Conservation (phyloP, 2,329 filamentous ascomycete species). For the Fusarium lyarnte region DNA sequence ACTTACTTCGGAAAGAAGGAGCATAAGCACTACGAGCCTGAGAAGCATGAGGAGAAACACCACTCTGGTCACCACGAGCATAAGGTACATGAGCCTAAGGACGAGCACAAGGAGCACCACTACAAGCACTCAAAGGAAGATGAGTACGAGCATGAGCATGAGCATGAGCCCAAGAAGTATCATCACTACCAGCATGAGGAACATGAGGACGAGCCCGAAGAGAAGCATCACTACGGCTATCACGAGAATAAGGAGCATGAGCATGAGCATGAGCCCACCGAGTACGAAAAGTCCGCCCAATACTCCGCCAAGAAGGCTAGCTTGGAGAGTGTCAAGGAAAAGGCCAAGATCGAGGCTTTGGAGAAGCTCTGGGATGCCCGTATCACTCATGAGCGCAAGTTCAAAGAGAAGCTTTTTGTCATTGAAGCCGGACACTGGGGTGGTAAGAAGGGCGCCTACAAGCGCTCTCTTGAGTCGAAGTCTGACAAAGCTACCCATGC, state of each 20-base stretch:
- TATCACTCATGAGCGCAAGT: background rate
- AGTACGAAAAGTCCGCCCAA: background rate
- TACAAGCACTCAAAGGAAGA: background rate
- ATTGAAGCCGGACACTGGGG: background rate
- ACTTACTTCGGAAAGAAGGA: background rate
- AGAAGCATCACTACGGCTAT: background rate
- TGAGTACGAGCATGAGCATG: background rate
- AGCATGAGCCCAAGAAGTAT: background rate
- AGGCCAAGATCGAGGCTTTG: background rate
- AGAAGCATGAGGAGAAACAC: background rate
- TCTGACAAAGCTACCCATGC: background rate
- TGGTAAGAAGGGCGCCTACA: background rate
- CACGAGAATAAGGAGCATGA: background rate
- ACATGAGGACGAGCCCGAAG: background rate
- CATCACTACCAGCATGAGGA: background rate
- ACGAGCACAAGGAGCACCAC: background rate
- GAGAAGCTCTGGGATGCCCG: constrained; percentile 7
- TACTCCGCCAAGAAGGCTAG: background rate
- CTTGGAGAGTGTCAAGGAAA: background rate
- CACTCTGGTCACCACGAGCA: background rate
- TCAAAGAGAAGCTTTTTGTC: background rate
- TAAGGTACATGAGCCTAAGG: background rate
- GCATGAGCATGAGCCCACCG: background rate
- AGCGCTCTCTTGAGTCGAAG: background rate
- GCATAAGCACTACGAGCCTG: background rate